Evolutionary conservation across 495 filamentous ascomycete genomes (phyloP).

Genomic region (Neurospora discreta): DNA sequence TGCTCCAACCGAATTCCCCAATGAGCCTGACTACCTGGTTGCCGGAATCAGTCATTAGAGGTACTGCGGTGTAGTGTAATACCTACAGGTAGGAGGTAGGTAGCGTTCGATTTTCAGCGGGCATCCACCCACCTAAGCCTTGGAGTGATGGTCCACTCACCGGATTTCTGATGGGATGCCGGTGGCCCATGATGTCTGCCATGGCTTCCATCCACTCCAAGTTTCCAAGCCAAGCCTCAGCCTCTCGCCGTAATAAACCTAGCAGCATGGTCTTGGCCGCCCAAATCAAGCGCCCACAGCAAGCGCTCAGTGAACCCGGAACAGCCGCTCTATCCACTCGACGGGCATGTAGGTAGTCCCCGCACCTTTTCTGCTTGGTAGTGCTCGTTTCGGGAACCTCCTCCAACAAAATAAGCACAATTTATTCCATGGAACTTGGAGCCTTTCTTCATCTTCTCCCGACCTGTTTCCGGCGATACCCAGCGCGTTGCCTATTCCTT

Average conservation of each 20-base stretch:
- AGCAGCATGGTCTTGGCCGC: background rate
- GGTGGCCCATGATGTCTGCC: background rate
- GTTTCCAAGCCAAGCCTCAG: background rate
- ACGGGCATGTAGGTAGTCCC: too few relatives aligned
- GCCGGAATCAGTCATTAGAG: background rate
- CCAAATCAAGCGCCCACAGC: background rate
- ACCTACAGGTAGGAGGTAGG: too few relatives aligned
- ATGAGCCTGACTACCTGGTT: background rate
- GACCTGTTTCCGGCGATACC: background rate
- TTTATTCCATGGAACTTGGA: background rate
- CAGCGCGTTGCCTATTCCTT: background rate
- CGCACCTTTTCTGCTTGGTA: background rate
- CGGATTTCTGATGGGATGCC: background rate
- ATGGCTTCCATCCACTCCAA: background rate
- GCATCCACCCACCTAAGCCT: background rate
- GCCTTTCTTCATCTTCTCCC: background rate
- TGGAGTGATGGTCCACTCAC: background rate
- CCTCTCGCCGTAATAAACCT: background rate
- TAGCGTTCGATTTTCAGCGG: background rate
- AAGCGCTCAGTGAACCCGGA: background rate
- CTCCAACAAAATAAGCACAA: background rate
- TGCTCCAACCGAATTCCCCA: background rate
- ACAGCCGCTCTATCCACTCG: background rate
- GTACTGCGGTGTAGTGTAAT: background rate
- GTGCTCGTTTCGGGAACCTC: background rate